phyloP scores from a whole-genome alignment of 2,329 filamentous ascomycete genomes.

The Elsinoe batatas region DNA sequence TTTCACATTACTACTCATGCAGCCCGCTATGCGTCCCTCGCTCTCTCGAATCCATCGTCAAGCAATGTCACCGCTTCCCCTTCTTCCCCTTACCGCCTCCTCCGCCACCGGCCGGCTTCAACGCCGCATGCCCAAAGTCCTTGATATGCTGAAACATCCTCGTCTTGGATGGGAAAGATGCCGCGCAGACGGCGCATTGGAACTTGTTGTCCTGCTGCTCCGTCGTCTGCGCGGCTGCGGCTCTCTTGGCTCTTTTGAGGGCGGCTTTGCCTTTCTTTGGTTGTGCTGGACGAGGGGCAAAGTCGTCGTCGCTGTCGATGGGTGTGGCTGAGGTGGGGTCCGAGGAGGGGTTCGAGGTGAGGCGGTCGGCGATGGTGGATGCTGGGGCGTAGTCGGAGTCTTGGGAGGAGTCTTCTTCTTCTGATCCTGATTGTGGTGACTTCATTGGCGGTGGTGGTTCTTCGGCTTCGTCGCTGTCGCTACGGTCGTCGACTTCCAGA shows the following conservation, averaged over 20 bases:
- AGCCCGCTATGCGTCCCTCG: too few species aligned
- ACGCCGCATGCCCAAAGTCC: constrained; percentile 54
- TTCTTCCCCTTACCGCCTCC: constrained; percentile 24
- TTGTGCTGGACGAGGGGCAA: background rate
- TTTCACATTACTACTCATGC: background rate
- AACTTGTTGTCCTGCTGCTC: constrained; percentile 37
- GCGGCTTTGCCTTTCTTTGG: constrained; percentile 39
- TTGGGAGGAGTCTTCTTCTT: constrained; percentile 7
- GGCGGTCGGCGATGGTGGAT: constrained; percentile 32
- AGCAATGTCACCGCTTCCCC: constrained; percentile 20
- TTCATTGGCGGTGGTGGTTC: too few species aligned
- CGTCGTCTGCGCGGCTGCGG: constrained; percentile 31
- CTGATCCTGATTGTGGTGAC: too few species aligned
- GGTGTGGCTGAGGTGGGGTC: background rate
- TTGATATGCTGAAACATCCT: constrained; percentile 66
- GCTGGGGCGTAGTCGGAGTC: constrained; percentile 37
- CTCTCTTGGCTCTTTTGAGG: constrained; percentile 35
- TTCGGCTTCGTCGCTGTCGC: constrained; percentile 10
- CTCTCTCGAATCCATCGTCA: background rate
- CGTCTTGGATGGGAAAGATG: constrained; percentile 63
- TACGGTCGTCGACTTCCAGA: constrained; percentile 16
- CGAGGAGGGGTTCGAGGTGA: constrained; percentile 16
- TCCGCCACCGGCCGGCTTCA: constrained; percentile 20
- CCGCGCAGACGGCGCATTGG: constrained; percentile 69
- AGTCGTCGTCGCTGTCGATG: background rate